These are phyloP conservation scores for Phytophthora tubulina DNA, from an alignment of 352 stramenopile species.

Conservation along the genomic window DNA sequence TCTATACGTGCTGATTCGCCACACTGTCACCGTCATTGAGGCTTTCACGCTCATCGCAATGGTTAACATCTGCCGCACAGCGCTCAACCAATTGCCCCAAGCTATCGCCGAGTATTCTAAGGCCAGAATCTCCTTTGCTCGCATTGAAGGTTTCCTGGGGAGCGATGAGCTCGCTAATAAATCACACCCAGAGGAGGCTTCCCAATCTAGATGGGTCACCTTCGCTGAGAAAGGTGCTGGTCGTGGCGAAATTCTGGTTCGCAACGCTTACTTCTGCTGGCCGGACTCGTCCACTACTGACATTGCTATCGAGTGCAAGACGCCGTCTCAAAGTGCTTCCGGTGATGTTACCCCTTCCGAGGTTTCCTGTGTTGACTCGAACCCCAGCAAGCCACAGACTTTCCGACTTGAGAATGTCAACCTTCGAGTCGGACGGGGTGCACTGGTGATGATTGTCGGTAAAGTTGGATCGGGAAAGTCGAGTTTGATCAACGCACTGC, in stretches of 20 bases:
- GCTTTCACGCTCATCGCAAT: not conserved
- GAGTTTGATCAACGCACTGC: slow-evolving; percentile 55
- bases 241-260: not conserved
- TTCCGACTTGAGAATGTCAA: slow-evolving; percentile 1
- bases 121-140: not conserved
- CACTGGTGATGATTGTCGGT: slow-evolving; percentile 41
- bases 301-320: not conserved
- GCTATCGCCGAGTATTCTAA: not conserved
- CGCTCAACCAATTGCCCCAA: not conserved
- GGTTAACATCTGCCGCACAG: not conserved
- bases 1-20: not conserved
- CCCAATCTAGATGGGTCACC: slow-evolving; percentile 24
- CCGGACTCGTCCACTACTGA: not conserved
- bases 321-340: not conserved
- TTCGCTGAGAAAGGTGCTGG: not conserved
- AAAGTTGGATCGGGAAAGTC: slow-evolving; percentile 61
- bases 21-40: not conserved
- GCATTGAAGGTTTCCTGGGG: not conserved
- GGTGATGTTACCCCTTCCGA: not conserved
- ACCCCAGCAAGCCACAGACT: not conserved
- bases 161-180: not conserved
- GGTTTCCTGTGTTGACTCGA: not conserved
- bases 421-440: not conserved
- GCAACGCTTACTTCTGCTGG: slow-evolving; percentile 7
- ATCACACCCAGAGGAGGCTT: not conserved